phyloP scores from a whole-genome alignment of 495 filamentous ascomycete genomes.

The Penicillium steckii region DNA sequence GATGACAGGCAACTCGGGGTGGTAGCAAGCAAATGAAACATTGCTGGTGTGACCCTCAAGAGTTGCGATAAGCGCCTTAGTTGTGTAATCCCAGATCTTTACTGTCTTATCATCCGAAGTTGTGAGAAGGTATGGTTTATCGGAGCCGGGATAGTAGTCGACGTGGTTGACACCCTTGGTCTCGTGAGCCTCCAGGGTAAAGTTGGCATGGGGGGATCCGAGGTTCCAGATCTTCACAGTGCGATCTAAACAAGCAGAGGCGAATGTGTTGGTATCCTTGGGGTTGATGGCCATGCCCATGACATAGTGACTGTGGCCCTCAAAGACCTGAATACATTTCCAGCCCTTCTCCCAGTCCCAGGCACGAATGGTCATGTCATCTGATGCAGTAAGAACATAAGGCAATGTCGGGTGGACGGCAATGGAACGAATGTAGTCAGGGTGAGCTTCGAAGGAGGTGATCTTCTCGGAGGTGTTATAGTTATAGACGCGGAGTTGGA shows the following conservation, averaged over 20 bases:
- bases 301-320: constrained; percentile 97
- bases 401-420: constrained; percentile 95
- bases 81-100: constrained; percentile 99
- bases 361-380: constrained; percentile 99
- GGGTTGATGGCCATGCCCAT: constrained; percentile 99
- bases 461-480: constrained; percentile 99
- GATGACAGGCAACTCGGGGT: constrained; percentile 94
- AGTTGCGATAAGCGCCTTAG: constrained; percentile 93
- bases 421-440: constrained; percentile 98
- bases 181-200: constrained; percentile 95
- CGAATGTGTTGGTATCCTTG: constrained; percentile 98
- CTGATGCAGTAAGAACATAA: constrained; percentile 92
- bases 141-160: constrained; percentile 94
- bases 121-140: constrained; percentile 96
- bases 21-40: constrained; percentile 98
- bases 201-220: constrained; percentile 85
- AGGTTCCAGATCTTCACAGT: constrained; percentile 99
- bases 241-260: constrained; percentile 92
- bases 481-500: constrained; percentile 94
- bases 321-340: constrained; percentile 98
- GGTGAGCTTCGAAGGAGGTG: constrained; percentile 95
- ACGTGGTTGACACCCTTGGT: constrained; percentile 98
- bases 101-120: constrained; percentile 93
- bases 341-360: constrained; percentile 99
- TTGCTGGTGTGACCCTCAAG: constrained; percentile 97